Evolutionary conservation across 371 early-diverging fungal genomes (phyloP), one percentile per base, ranked within the genome.

Genomic region (Saksenaea oblongispora): DNA sequence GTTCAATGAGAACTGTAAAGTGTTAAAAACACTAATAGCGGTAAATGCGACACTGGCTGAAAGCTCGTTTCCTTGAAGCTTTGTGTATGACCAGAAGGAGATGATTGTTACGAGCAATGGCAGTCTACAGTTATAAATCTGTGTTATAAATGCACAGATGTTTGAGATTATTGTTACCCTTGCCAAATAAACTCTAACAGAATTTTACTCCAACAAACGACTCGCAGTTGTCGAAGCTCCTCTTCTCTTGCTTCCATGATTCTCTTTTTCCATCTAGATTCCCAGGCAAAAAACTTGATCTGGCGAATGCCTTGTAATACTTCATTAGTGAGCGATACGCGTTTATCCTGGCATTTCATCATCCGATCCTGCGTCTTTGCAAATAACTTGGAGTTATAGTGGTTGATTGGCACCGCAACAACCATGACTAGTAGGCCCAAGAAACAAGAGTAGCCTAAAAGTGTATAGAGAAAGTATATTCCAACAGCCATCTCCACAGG

Each of bases 241-340:
- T 59, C 59, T 28, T 77, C 67, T 71, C 87, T 71, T 10, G 80
- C 70, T 56, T 72, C 68, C 58, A 75, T 63, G n/a, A 84, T 60
- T 35, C 79, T 77, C 17, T 74, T 69, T 26, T 73, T 56, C 76
- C 76, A 76, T 4, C 68, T 54, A 14, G 35, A 17, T 59, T 76
- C 76, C 85, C 87, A 87, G 28, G 87, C 84, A 72, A 87, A 87
- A 56, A 85, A 85, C 59, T 87, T 87, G 70, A 87, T 87, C 62
- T 84, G 81, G 34, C 86, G 80, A 44, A 87, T 83, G 24, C 84
- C 86, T 62, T 83, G 78, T 22, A 87, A 64, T 24, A 78, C 69
- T 61, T 82, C 83, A 27, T 74, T 76, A 75, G 76, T 80, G 27
- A 83, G 57, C 5, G 73, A 69, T 5, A 80, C 80, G 27, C 83